Conservation (phyloP, 371 early-diverging fungal species). For the Fennellomyces sp. region DNA sequence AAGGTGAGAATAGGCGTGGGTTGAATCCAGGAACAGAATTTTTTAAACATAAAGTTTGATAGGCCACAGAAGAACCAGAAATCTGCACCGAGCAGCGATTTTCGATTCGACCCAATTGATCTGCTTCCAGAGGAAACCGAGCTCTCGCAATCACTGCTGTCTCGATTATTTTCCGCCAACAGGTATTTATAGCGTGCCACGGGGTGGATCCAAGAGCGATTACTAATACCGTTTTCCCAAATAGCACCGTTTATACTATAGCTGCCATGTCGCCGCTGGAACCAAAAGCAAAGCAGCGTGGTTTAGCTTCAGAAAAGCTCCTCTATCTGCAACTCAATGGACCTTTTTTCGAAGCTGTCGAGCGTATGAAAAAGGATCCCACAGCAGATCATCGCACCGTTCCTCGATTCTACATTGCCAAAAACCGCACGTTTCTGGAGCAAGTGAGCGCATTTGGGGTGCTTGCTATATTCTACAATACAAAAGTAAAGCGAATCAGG, state of each 20-base stretch:
- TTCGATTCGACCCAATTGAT: constrained; percentile 16
- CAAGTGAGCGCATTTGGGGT: constrained; percentile 39
- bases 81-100: not conserved
- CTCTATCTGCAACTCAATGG: constrained; percentile 44
- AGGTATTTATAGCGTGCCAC: too few relatives aligned
- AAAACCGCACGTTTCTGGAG: constrained; percentile 43
- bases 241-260: constrained; percentile 44
- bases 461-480: constrained; percentile 44
- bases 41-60: not conserved
- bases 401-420: constrained; percentile 51
- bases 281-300: constrained; percentile 31
- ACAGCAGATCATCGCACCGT: constrained; percentile 21
- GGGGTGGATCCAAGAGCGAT: too few relatives aligned
- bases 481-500: constrained; percentile 22
- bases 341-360: constrained; percentile 44
- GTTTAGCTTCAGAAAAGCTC: constrained; percentile 31
- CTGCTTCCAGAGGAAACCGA: constrained; percentile 24
- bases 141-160: constrained; percentile 11
- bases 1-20: constrained; percentile 17
- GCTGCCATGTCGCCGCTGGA: constrained; percentile 44
- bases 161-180: constrained; percentile 16
- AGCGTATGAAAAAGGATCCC: constrained; percentile 33
- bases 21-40: not conserved
- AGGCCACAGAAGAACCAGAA: not conserved
- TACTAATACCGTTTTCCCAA: not conserved